A percentile compares a stretch with the other conserved stretches of the same genome.
These are phyloP conservation scores for Tolypocladium tropicale DNA, from an alignment of 2,329 filamentous ascomycete genomes.

Conservation along the genomic window DNA sequence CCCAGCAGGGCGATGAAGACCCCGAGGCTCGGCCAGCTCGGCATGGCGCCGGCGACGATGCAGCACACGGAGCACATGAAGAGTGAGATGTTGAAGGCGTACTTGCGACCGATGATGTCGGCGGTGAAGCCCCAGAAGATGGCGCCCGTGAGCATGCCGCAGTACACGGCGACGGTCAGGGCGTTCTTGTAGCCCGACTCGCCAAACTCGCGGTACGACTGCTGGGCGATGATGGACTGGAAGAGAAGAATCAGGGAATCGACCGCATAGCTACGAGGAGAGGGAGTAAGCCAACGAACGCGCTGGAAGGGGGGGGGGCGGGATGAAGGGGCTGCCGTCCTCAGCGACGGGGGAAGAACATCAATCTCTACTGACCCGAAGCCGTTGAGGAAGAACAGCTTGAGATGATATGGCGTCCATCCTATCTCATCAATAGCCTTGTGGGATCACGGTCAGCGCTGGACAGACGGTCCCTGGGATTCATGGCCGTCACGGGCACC, in stretches of 20 bases:
- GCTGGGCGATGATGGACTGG: slow-evolving; percentile 50
- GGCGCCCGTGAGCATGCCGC: slow-evolving; percentile 43
- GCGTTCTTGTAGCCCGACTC: slow-evolving; percentile 41
- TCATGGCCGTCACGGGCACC: neutral
- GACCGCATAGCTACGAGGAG: slow-evolving; percentile 29
- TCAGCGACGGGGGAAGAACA: neutral
- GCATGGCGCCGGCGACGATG: slow-evolving; percentile 55
- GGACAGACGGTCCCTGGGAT: neutral
- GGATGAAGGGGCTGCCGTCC: too few relatives aligned
- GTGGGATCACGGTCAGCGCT: neutral
- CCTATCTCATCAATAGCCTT: slow-evolving; percentile 48
- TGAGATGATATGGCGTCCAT: slow-evolving; percentile 48
- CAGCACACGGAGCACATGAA: slow-evolving; percentile 47
- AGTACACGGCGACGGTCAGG: slow-evolving; percentile 52
- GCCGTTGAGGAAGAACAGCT: slow-evolving; percentile 51
- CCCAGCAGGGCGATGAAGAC: slow-evolving; percentile 52
- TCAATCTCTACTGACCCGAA: slow-evolving; percentile 32
- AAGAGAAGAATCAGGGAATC: slow-evolving; percentile 40
- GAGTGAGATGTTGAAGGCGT: slow-evolving; percentile 58
- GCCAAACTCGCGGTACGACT: slow-evolving; percentile 50
- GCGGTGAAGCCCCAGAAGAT: slow-evolving; percentile 60
- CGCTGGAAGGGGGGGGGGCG: neutral
- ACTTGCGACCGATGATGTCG: slow-evolving; percentile 57
- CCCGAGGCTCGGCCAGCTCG: slow-evolving; percentile 55
- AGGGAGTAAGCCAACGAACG: neutral